Percentiles rank a stretch among this genome's conserved stretches.
These are phyloP conservation scores for Botrytis galanthina DNA, from an alignment of 2,329 filamentous ascomycete species.

Conservation along the genomic window DNA sequence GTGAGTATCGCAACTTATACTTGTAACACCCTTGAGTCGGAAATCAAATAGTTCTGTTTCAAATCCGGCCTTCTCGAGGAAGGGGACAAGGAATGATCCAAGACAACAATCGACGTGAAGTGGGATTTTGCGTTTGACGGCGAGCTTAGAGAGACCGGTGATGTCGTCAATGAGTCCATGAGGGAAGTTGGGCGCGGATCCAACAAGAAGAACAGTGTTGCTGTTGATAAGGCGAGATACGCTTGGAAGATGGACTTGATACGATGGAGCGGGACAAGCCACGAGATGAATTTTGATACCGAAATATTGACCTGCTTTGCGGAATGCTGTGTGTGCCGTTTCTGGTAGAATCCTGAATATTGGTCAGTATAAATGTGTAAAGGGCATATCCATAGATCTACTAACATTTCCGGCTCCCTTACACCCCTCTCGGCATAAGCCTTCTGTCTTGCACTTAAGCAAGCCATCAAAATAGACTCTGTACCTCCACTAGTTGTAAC, in stretches of 20 bases:
- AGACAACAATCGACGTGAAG: slow-evolving; percentile 98
- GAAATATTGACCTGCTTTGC: slow-evolving; percentile 93
- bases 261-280: slow-evolving; percentile 76
- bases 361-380: slow-evolving; percentile 29
- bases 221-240: slow-evolving; percentile 86
- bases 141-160: slow-evolving; percentile 75
- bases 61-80: slow-evolving; percentile 91
- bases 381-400: slow-evolving; percentile 18
- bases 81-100: slow-evolving; percentile 90
- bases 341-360: slow-evolving; percentile 77
- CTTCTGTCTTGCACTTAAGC: slow-evolving; percentile 85
- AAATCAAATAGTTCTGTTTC: slow-evolving; percentile 89
- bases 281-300: slow-evolving; percentile 93
- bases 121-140: slow-evolving; percentile 73
- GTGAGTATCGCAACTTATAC: slow-evolving; percentile 95
- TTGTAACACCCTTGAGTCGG: slow-evolving; percentile 87
- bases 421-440: slow-evolving; percentile 81
- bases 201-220: slow-evolving; percentile 91
- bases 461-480: slow-evolving; percentile 96
- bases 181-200: slow-evolving; percentile 94
- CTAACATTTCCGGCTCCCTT: slow-evolving; percentile 90
- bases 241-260: slow-evolving; percentile 77
- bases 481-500: slow-evolving; percentile 91
- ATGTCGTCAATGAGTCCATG: slow-evolving; percentile 99
- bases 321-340: slow-evolving; percentile 94